Evolutionary conservation across 495 filamentous ascomycete genomes (phyloP).

Genomic region (Cairneyella variabilis): DNA sequence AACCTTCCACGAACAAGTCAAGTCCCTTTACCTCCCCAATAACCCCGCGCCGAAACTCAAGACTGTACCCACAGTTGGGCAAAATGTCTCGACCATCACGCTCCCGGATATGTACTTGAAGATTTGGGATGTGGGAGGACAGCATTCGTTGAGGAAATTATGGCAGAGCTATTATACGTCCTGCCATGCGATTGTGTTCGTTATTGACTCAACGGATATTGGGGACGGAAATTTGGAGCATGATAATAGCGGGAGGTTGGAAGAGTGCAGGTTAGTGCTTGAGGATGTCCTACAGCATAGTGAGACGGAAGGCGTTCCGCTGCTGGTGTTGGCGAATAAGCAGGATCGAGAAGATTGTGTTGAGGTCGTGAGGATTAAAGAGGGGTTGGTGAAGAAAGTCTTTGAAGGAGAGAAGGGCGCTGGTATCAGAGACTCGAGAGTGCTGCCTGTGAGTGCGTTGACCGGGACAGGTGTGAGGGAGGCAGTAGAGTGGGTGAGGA

Average conservation of each 20-base stretch:
- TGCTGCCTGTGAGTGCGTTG: slow-evolving; percentile 86
- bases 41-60: slow-evolving; percentile 54
- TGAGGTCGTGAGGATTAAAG: slow-evolving; percentile 95
- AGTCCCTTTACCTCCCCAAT: slow-evolving; percentile 73
- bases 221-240: slow-evolving; percentile 67
- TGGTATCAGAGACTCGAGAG: slow-evolving; percentile 81
- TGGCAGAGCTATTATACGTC: slow-evolving; percentile 95
- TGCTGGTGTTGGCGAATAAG: slow-evolving; percentile 94
- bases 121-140: slow-evolving; percentile 97
- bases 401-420: slow-evolving; percentile 89
- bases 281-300: slow-evolving; percentile 81
- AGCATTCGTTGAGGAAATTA: slow-evolving; percentile 79
- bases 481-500: slow-evolving; percentile 93
- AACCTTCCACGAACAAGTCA: slow-evolving; percentile 94
- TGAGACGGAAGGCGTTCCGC: slow-evolving; percentile 84
- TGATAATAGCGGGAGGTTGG: slow-evolving; percentile 63
- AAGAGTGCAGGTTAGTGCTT: slow-evolving; percentile 84
- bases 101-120: slow-evolving; percentile 92
- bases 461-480: slow-evolving; percentile 88
- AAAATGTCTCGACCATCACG: slow-evolving; percentile 88
- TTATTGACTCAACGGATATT: slow-evolving; percentile 90
- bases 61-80: slow-evolving; percentile 95
- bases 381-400: slow-evolving; percentile 87
- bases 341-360: slow-evolving; percentile 97
- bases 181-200: slow-evolving; percentile 95